These are phyloP conservation scores for Neurospora sp. DNA, from an alignment of 495 filamentous ascomycete genomes.

Conservation along the genomic window DNA sequence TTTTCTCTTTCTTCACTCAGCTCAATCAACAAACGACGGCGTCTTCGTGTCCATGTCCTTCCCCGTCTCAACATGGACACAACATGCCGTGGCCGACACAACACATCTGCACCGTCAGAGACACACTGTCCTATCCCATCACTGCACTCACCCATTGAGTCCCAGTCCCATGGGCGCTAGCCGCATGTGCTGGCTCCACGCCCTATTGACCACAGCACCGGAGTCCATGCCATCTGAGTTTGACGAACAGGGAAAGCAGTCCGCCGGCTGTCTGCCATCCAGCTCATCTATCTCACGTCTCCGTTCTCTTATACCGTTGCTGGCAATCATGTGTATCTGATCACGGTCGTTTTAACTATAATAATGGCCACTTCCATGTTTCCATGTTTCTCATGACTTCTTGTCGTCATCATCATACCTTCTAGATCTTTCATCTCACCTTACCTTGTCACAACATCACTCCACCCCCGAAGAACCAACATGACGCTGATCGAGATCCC, in stretches of 20 bases:
- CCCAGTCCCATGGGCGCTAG: not conserved
- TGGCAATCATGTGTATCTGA: not conserved
- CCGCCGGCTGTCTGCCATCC: not conserved
- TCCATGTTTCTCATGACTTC: not conserved
- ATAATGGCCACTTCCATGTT: not conserved
- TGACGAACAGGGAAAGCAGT: too few relatives aligned
- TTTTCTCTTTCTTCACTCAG: not conserved
- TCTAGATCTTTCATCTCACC: not conserved
- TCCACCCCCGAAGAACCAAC: not conserved
- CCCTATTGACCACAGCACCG: not conserved
- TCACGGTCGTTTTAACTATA: not conserved
- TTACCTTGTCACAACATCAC: not conserved
- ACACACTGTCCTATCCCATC: not conserved
- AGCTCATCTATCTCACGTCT: not conserved
- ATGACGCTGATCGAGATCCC: slow-evolving; percentile 19
- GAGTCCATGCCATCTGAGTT: not conserved
- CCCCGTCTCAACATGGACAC: not conserved
- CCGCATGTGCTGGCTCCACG: not conserved
- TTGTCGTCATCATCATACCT: not conserved
- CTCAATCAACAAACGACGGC: not conserved
- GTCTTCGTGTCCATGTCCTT: not conserved
- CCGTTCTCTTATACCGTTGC: not conserved
- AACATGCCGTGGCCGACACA: not conserved
- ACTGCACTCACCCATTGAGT: not conserved
- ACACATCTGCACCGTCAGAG: not conserved